Evolutionary conservation across 2,329 filamentous ascomycete species (phyloP), one percentile per base, ranked within the genome.

Genomic region (Aureobasidium sp.): DNA sequence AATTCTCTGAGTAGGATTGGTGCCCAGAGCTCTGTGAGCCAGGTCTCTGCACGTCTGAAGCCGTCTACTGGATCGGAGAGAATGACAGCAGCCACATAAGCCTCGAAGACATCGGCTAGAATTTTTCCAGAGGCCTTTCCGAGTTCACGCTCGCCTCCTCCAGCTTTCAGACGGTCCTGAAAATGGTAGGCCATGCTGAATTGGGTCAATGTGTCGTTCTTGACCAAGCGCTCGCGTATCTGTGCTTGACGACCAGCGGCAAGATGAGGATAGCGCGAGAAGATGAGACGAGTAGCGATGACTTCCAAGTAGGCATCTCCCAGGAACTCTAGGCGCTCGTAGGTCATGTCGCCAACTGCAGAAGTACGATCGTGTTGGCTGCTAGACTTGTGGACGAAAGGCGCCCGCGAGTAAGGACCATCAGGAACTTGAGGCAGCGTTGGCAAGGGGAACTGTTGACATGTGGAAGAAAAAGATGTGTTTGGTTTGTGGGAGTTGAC

Each of bases 251-350:
- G 82, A 3, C 91, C 91, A 0, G 88, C 80, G 0, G 83, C 71
- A 10, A 90, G 77, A 13, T 81, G 75, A 1, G 81, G 80, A 68
- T 92, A 94, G 9, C 84, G 89, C 62, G 85, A 78, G 73, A 85
- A 90, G 63, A 97, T 88, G 57, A 95, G 80, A 21, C 85, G 82
- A 0, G 89, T 86, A 6, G 91, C 84, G 50, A 91, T 85, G 57
- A 91, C 76, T 69, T 95, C 89, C 57, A 96, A 78, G 68, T 93
- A 93, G 25, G 90, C 88, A 71, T 97, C 93, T 7, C 93, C 93
- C 8, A 96, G 80, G 76, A 93, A 91, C 74, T 97, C 93, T 7
- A 97, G 83, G 21, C 85, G 83, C 69, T 97, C 92, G 73, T 97
- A 97, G 68, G 79, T 75, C 32, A 71, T 61, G 16, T 70, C 65